Evolutionary conservation across 2,329 filamentous ascomycete genomes (phyloP), one percentile per base, ranked within the genome.

Genomic region (Chaetomium globosum): DNA sequence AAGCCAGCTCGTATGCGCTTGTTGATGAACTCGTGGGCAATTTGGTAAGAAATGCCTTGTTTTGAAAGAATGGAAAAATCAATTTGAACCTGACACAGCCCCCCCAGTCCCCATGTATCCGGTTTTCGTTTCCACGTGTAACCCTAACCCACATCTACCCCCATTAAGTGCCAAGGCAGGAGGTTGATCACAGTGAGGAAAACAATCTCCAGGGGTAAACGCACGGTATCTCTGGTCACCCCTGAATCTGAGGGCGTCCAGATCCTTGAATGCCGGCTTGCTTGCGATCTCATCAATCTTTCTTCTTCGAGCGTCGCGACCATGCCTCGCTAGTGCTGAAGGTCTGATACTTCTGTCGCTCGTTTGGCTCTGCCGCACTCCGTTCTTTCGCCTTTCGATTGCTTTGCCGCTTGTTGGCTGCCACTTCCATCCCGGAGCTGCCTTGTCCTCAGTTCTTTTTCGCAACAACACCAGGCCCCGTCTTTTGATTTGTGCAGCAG

Each of bases 401-500:
- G 9, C 57, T 31, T 36, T 49, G 62, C 62, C 51, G 30, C 51
- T 51, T 49, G 55, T 28, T 63, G 60, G 60, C 55, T 48, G 30
- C 26, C 55, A 21, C 12, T 3, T 28, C 7, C 28, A 3, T 16
- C 16, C 12, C 4, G 21, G n/a, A 61, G 10, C 9, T 4, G 26
- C 28, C 39, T 16, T 4, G 26, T n/a, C 39, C 39, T 49, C 33
- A 26, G 43, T 58, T 30, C 58, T 19, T 60, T 10, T 19, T 39
- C 43, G 63, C 65, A 65, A 59, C 67, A 23, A 59, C 67, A 23
- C 61, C 39, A 26, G 51, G 43, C 39, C 53, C 2, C 21, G 53
- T 30, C 46, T 66, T 65, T 66, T 43, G 62, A 64, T 68, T 68
- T 56, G 59, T 49, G 39, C 61, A 61, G 60, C 59, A 55, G 51